A percentile compares a stretch with the other conserved stretches of the same genome.
These are phyloP conservation scores for Teratosphaeria pseudoeucalypti DNA, from an alignment of 2,329 filamentous ascomycete species.

Conservation along the genomic window DNA sequence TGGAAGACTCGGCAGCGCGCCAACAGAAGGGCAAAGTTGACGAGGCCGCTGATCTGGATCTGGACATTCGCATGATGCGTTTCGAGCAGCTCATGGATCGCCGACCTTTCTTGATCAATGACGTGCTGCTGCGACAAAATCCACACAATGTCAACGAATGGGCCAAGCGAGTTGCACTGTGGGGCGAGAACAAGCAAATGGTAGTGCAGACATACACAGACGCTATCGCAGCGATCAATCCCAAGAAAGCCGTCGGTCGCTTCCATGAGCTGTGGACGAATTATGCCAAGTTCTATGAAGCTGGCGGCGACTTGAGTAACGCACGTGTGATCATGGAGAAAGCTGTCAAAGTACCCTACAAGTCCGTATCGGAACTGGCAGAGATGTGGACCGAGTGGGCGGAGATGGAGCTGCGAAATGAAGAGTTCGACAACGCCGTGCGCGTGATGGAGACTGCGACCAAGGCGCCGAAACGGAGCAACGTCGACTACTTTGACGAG, in stretches of 20 bases:
- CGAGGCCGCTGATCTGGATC: constrained; percentile 79
- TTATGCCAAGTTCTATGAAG: constrained; percentile 95
- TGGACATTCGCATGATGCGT: constrained; percentile 94
- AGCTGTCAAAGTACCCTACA: constrained; percentile 94
- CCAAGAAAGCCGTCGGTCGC: constrained; percentile 85
- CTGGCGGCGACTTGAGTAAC: constrained; percentile 69
- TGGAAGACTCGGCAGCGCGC: constrained; percentile 73
- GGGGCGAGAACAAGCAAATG: constrained; percentile 86
- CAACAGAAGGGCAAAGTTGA: constrained; percentile 70
- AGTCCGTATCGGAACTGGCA: constrained; percentile 89
- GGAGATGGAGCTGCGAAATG: constrained; percentile 90
- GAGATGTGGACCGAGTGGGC: constrained; percentile 99
- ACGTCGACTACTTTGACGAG: constrained; percentile 98
- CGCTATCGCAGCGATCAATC: constrained; percentile 83
- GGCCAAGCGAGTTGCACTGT: constrained; percentile 92
- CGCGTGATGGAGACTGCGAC: constrained; percentile 96
- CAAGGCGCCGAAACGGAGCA: constrained; percentile 93
- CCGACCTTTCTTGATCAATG: constrained; percentile 88
- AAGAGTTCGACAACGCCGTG: constrained; percentile 91
- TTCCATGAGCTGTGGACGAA: constrained; percentile 95
- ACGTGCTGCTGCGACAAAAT: constrained; percentile 89
- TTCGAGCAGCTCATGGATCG: constrained; percentile 98
- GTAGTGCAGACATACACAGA: constrained; percentile 90
- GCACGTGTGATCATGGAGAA: constrained; percentile 94
- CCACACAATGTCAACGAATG: constrained; percentile 93